Evolutionary conservation across 2,329 filamentous ascomycete genomes (phyloP).

Genomic region (Capronia americana): DNA sequence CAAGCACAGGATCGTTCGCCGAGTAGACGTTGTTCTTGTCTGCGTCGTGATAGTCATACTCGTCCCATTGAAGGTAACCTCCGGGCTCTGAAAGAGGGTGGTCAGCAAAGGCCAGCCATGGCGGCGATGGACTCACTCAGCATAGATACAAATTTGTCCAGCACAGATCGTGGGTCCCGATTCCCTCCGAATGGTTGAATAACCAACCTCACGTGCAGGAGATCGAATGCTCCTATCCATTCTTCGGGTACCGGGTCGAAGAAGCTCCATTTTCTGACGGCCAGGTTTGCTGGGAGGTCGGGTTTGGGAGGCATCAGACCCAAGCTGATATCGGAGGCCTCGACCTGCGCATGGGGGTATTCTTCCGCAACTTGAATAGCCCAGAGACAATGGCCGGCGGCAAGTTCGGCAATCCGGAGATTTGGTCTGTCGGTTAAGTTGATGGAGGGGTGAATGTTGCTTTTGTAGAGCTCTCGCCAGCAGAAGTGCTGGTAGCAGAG

Average conservation of each 20-base stretch:
- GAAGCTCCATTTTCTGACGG: conserved; percentile 38
- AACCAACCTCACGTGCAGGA: conserved; percentile 37
- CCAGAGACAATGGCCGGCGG: conserved; percentile 43
- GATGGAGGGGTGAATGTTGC: conserved; percentile 42
- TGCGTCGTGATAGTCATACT: conserved; percentile 36
- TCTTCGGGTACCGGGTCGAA: conserved; percentile 37
- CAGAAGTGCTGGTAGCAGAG: conserved; percentile 42
- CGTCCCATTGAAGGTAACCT: conserved; percentile 45
- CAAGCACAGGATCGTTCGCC: conserved; percentile 4
- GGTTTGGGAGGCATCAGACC: conserved; percentile 36
- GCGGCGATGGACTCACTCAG: conserved; percentile 30
- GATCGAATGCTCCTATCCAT: conserved; percentile 38
- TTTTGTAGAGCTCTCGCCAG: conserved; percentile 39
- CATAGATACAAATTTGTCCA: conserved; percentile 38
- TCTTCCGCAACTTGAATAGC: conserved; percentile 40
- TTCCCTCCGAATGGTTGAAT: conserved; percentile 18
- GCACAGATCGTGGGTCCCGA: conserved; percentile 26
- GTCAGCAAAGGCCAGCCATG: not conserved
- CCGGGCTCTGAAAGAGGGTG: conserved; percentile 34
- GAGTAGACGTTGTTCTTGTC: conserved; percentile 34
- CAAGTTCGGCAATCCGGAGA: conserved; percentile 41
- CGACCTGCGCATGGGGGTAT: conserved; percentile 36
- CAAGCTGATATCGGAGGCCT: conserved; percentile 42
- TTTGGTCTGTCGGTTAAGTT: conserved; percentile 14
- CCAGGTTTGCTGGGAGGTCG: conserved; percentile 39